Evolutionary conservation across 495 filamentous ascomycete species (phyloP), one percentile per base, ranked within the genome.

Genomic region (Zalerion maritima): DNA sequence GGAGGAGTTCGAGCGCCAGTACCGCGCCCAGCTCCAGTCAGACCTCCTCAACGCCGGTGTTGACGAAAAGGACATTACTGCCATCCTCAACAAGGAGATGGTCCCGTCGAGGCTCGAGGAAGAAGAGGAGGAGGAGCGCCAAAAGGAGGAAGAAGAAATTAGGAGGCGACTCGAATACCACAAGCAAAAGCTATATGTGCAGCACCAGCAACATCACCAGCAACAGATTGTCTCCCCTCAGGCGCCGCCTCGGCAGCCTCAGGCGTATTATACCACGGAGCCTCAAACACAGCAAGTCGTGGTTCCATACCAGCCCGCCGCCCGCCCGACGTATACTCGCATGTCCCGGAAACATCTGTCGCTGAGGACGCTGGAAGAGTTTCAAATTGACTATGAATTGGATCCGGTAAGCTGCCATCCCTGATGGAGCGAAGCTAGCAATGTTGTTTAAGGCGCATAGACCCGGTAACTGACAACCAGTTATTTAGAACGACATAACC

Each of bases 321-420:
- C 47, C 12, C 54, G 57, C 6, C 63, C 63, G 3, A 64, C 65
- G 0, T 73, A 67, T 42, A 71, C 67, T 5, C 59, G 64, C 35
- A 69, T 73, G 65, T 55, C 66, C 1, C 51, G 67, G 23, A 51
- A 50, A 26, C 58, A 73, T 45, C 50, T 73, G 14, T 70, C 68
- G 14, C 52, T 73, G 31, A 64, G 69, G 43, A 73, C 68, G 6
- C 38, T 73, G 21, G 42, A 51, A 18, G 40, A 34, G 13, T 67
- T 57, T 35, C 52, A 57, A 36, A 60, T 73, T 13, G 61, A 68
- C 11, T 73, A 55, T 29, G 57, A 67, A 36, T 51, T 57, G 16
- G 68, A 73, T 32, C 26, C 46, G 26, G 67, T 69, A 46, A 46
- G 60, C n/a, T n/a, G n/a, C n/a, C n/a, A n/a, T n/a, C n/a, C n/a